Evolutionary conservation across 179 eudicot species (phyloP).

Genomic region (Spergularia azorica): DNA sequence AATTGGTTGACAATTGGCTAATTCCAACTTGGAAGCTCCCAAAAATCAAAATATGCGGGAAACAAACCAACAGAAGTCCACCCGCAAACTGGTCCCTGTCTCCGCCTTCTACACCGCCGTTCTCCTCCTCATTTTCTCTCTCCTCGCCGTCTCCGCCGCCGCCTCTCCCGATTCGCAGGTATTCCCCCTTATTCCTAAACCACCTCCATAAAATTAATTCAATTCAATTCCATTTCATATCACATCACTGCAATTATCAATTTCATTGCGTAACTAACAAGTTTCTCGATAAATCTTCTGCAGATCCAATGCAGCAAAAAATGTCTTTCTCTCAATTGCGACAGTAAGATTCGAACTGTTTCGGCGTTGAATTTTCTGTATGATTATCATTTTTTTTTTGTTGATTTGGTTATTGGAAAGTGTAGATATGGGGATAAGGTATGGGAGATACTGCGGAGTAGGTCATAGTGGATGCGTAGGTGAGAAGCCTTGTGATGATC

Average conservation of each 20-base stretch:
- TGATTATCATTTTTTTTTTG: neutral
- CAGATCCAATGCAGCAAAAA: conserved; percentile 38
- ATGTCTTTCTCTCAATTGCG: conserved; percentile 30
- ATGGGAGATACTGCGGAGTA: conserved; percentile 96
- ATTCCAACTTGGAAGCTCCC: neutral
- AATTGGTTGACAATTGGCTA: neutral
- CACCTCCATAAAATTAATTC: neutral
- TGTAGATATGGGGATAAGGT: conserved; percentile 40
- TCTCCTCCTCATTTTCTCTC: conserved; percentile 18
- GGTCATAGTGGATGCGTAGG: conserved; percentile 93
- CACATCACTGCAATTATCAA: neutral
- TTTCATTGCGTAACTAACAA: neutral
- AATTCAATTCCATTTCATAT: too few relatives aligned
- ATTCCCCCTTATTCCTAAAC: neutral
- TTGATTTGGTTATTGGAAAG: neutral
- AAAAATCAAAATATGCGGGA: conserved; percentile 15
- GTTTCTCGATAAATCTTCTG: neutral
- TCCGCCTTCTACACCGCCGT: neutral
- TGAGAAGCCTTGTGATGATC: conserved; percentile 89
- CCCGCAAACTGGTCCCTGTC: neutral
- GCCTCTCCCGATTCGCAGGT: conserved; percentile 24
- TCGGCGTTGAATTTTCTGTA: neutral
- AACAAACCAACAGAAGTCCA: neutral
- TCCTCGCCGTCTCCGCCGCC: conserved; percentile 15
- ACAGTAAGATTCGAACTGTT: conserved; percentile 19